Evolutionary conservation across 1,139 yeast genomes (phyloP).

Genomic region (Kluyveromyces sp.): DNA sequence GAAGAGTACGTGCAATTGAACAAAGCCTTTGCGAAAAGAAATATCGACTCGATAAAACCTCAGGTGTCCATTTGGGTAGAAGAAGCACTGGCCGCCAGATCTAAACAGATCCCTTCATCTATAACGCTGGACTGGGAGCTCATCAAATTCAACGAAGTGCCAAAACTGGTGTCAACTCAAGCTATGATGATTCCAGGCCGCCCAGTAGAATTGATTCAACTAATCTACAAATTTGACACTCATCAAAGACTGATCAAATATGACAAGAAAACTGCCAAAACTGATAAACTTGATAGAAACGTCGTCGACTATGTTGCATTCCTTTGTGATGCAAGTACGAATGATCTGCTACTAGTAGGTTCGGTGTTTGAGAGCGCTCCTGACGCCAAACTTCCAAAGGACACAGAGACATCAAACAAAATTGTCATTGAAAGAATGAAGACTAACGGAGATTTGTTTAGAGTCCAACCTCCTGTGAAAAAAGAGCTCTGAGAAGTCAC

Average conservation of each 20-base stretch:
- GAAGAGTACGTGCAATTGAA: slow-evolving; percentile 60
- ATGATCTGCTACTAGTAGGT: slow-evolving; percentile 66
- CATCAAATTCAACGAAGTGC: slow-evolving; percentile 58
- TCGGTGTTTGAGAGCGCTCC: slow-evolving; percentile 64
- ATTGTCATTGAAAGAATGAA: slow-evolving; percentile 41
- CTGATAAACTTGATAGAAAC: slow-evolving; percentile 45
- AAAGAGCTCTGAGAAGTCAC: not conserved
- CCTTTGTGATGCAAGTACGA: slow-evolving; percentile 65
- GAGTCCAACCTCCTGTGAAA: slow-evolving; percentile 31
- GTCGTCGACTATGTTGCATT: slow-evolving; percentile 72
- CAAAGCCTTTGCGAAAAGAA: slow-evolving; percentile 55
- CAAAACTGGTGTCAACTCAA: slow-evolving; percentile 66
- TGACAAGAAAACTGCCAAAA: slow-evolving; percentile 41
- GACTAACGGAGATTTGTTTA: slow-evolving; percentile 45
- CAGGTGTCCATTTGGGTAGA: slow-evolving; percentile 55
- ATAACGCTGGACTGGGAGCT: slow-evolving; percentile 70
- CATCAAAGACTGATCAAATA: slow-evolving; percentile 57
- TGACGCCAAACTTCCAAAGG: slow-evolving; percentile 35
- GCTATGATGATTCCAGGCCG: slow-evolving; percentile 55
- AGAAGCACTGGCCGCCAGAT: slow-evolving; percentile 47
- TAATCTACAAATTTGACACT: slow-evolving; percentile 70
- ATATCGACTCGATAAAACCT: slow-evolving; percentile 38
- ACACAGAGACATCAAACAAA: slow-evolving; percentile 31
- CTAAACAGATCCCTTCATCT: slow-evolving; percentile 49
- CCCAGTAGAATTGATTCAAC: slow-evolving; percentile 61